Evolutionary conservation across 192 early-diverging fungal species (phyloP).

Genomic region (Umbelopsis ramanniana): DNA sequence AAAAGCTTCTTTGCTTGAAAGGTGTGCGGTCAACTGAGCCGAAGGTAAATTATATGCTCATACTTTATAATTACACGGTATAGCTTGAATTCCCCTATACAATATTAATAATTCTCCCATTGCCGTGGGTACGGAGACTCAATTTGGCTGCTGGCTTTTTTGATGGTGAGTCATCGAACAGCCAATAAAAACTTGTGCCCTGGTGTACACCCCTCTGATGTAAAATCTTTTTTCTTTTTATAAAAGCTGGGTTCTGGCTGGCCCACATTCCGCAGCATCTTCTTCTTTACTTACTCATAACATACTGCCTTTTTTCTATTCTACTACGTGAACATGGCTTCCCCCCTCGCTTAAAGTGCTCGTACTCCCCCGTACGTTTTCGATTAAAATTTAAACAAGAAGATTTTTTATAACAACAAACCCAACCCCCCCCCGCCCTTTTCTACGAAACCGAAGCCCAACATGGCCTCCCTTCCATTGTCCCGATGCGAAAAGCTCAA

Average conservation of each 20-base stretch:
- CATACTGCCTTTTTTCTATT: background rate
- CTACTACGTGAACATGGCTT: conserved; percentile 25
- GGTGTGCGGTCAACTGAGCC: too few species aligned
- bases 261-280: conserved; percentile 20
- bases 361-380: conserved; percentile 25
- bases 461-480: conserved; percentile 29
- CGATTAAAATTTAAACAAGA: conserved; percentile 27
- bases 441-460: conserved; percentile 4
- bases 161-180: conserved; percentile 3
- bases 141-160: background rate
- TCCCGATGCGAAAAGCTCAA: conserved; percentile 29
- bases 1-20: too few species aligned
- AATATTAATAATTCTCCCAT: background rate
- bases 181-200: conserved; percentile 20
- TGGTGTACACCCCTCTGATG: background rate
- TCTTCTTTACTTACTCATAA: conserved; percentile 4
- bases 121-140: background rate
- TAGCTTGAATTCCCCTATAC: too few species aligned
- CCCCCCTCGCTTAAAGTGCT: conserved; percentile 29
- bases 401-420: conserved; percentile 13
- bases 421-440: background rate
- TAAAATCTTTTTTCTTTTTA: conserved; percentile 6
- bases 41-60: too few species aligned
- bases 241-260: background rate
- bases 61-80: too few species aligned